Conservation (phyloP, 2,329 filamentous ascomycete species). For the Stemphylium vesicarium region DNA sequence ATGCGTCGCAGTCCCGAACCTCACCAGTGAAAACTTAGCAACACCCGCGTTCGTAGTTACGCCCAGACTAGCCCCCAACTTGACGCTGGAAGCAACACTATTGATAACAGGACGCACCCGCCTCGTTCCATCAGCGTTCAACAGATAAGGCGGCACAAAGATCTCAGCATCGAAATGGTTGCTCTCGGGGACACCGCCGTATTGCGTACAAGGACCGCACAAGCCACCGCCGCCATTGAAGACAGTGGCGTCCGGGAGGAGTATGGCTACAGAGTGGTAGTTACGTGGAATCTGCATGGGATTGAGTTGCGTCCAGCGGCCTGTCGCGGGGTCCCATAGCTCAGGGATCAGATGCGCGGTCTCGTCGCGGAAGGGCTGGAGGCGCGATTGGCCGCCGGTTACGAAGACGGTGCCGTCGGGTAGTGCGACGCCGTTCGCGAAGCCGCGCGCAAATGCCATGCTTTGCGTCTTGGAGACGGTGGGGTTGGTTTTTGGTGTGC, state of each 20-base stretch:
- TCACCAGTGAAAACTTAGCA: slow-evolving; percentile 53
- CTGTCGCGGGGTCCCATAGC: slow-evolving; percentile 31
- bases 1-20: slow-evolving; percentile 60
- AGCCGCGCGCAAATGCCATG: slow-evolving; percentile 40
- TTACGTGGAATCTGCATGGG: slow-evolving; percentile 30
- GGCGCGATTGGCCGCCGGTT: slow-evolving; percentile 33
- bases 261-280: slow-evolving; percentile 39
- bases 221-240: slow-evolving; percentile 46
- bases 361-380: slow-evolving; percentile 28
- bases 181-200: slow-evolving; percentile 21
- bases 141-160: slow-evolving; percentile 63
- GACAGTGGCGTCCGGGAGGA: slow-evolving; percentile 37
- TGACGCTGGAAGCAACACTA: slow-evolving; percentile 37
- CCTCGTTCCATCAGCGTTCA: slow-evolving; percentile 53
- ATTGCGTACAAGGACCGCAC: slow-evolving; percentile 51
- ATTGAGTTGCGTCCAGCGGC: slow-evolving; percentile 31
- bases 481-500: slow-evolving; percentile 30
- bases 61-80: slow-evolving; percentile 37
- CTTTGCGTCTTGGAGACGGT: slow-evolving; percentile 25
- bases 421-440: slow-evolving; percentile 36
- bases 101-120: slow-evolving; percentile 54
- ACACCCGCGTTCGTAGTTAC: slow-evolving; percentile 40
- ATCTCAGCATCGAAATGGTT: slow-evolving; percentile 64
- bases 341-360: slow-evolving; percentile 28
- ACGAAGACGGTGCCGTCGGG: slow-evolving; percentile 46